A percentile compares a stretch with the other conserved stretches of the same genome.
Evolutionary conservation across 176 grass and related monocot species (phyloP).

Genomic region (Eleusine indica): DNA sequence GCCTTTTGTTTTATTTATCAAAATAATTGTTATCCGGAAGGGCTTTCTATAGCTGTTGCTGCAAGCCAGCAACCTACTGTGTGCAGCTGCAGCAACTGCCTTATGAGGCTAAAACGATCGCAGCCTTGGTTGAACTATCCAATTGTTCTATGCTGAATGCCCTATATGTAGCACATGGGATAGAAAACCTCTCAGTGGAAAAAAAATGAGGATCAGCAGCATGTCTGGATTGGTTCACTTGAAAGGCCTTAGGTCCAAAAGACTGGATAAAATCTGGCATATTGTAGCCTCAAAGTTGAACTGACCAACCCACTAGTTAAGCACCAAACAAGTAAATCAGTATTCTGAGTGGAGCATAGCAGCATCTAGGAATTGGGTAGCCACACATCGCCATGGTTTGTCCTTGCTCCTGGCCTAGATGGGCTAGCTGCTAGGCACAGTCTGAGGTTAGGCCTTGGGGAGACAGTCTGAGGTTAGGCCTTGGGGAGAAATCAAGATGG

Average conservation of each 20-base stretch:
- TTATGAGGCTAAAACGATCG: too few species aligned
- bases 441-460: not conserved
- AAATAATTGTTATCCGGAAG: not conserved
- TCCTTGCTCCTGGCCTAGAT: not conserved
- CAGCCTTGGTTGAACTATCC: not conserved
- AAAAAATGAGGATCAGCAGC: not conserved
- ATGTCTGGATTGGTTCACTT: not conserved
- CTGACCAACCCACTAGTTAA: not conserved
- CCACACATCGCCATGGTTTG: not conserved
- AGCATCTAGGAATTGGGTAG: not conserved
- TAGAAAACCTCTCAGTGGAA: not conserved
- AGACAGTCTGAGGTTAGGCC: not conserved
- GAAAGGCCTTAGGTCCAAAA: not conserved
- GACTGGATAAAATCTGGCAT: not conserved
- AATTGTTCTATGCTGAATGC: slow-evolving; percentile 1
- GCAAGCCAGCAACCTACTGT: too few species aligned
- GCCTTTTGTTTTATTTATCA: not conserved
- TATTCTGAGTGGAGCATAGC: not conserved
- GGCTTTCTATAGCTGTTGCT: too few species aligned
- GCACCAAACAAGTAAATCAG: too few species aligned
- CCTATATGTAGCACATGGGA: not conserved
- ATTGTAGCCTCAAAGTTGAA: not conserved
- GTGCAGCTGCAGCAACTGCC: too few species aligned
- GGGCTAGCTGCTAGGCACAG: not conserved
- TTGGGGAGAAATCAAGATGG: not conserved